phyloP scores from a whole-genome alignment of 2,329 filamentous ascomycete genomes.

The Diaporthe vaccinii region DNA sequence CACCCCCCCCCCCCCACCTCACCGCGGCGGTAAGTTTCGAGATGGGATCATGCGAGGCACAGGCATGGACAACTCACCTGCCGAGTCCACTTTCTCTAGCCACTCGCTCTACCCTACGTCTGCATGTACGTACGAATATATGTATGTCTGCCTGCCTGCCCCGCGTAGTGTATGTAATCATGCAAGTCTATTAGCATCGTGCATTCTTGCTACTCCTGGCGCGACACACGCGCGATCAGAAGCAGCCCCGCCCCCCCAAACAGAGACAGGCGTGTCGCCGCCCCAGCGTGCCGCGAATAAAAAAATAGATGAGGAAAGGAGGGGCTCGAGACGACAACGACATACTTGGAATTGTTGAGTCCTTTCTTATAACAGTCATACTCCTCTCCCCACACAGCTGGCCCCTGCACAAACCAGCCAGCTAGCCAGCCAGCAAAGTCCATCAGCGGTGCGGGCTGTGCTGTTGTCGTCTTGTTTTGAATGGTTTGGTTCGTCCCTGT shows the following conservation, averaged over 20 bases:
- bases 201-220: background rate
- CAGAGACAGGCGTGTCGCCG: background rate
- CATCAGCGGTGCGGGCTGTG: no score
- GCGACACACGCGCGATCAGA: background rate
- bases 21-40: slow-evolving; percentile 15
- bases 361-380: background rate
- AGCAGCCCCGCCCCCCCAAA: background rate
- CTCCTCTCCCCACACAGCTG: background rate
- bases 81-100: background rate
- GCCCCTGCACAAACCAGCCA: background rate
- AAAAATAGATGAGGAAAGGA: background rate
- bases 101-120: background rate
- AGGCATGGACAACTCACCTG: slow-evolving; percentile 12
- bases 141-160: background rate
- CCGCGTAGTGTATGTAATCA: background rate
- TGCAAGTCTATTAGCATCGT: background rate
- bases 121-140: background rate
- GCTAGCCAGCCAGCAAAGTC: background rate
- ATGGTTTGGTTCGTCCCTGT: background rate
- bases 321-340: background rate
- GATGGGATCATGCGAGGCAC: slow-evolving; percentile 16
- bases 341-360: background rate
- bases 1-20: background rate
- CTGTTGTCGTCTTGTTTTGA: background rate
- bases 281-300: background rate